Base-by-base conservation (phyloP, 2,329 filamentous ascomycete species). In the Fusarium chaquense region DNA sequence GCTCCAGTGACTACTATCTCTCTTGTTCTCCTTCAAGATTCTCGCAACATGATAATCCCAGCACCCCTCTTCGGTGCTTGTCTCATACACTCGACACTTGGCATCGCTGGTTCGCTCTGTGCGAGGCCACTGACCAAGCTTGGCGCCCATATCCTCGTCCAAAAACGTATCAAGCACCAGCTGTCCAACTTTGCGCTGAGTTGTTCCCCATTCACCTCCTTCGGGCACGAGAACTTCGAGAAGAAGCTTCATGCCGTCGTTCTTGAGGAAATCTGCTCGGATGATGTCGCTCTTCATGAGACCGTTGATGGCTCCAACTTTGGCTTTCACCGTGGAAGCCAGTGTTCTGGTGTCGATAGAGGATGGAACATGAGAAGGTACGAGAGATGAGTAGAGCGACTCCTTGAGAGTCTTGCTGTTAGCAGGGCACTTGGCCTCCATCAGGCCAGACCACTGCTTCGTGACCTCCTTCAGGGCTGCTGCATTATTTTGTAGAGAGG, bases 121-220 rank as follows among this genome's bases (percentile, higher is more conserved):
- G 24, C 68, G 80, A 0, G 88, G 88, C 87, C 87, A 91, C 65
- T 87, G 78, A 0, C 87, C 86, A 20, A 84, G 67, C 26, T 81
- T 80, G 4, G 89, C 89, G 41, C 89, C 88, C 83, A 90, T 89
- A 59, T 86, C 83, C 65, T 85, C 84, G 73, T 92, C 89, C n/a
- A 92, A 79, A 74, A 91, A 92, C 63, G 84, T 89, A 73, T 92
- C 90, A 35, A 86, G 82, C 30, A 90, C 83, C 58, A 91, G 81
- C 63, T 88, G 82, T 3, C 85, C 87, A 26, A 86, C 84, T 73
- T 85, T 87, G 61, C 82, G 83, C 74, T 86, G 83, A 8, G 86
- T 83, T 2, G 79, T 74, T 16, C 83, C 83, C 81, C 88, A 87
- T 28, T 82, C 81, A 6, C 80, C 77, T n/a, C 79, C 82, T 26